phyloP scores from a whole-genome alignment of 768 basidiomycete genomes.

The Butyriboletus loyo region DNA sequence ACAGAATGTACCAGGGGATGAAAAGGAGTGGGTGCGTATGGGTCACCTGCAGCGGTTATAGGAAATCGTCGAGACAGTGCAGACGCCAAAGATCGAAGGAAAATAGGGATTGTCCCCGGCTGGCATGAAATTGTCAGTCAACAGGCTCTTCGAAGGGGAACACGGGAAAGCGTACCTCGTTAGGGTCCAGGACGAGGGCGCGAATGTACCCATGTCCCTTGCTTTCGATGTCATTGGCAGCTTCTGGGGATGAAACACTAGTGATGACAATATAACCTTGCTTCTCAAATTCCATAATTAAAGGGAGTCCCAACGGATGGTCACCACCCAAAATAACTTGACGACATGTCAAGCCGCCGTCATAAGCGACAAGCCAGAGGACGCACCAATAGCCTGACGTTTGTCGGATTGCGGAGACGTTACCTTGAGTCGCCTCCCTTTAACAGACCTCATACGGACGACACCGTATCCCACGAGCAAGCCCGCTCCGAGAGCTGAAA shows the following conservation, averaged over 20 bases:
- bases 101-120: conserved; percentile 70
- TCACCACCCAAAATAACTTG: conserved; percentile 83
- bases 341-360: conserved; percentile 1
- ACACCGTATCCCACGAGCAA: conserved; percentile 56
- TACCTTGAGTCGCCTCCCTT: conserved; percentile 21
- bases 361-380: neutral
- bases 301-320: conserved; percentile 61
- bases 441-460: conserved; percentile 20
- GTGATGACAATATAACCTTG: conserved; percentile 82
- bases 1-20: conserved; percentile 75
- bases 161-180: conserved; percentile 48
- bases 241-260: conserved; percentile 68
- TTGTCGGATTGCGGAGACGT: conserved; percentile 36
- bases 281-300: conserved; percentile 71
- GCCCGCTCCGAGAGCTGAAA: conserved; percentile 59
- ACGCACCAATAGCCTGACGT: conserved; percentile 46
- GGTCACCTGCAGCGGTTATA: conserved; percentile 74
- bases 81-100: conserved; percentile 78
- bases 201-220: conserved; percentile 72
- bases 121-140: conserved; percentile 29
- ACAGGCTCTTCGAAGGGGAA: neutral
- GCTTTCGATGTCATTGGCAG: conserved; percentile 61
- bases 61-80: conserved; percentile 83
- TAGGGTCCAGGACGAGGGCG: conserved; percentile 77
- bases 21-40: conserved; percentile 62